These are phyloP conservation scores for Xylariaceae sp. DNA, from an alignment of 2,329 filamentous ascomycete genomes.

Conservation along the genomic window DNA sequence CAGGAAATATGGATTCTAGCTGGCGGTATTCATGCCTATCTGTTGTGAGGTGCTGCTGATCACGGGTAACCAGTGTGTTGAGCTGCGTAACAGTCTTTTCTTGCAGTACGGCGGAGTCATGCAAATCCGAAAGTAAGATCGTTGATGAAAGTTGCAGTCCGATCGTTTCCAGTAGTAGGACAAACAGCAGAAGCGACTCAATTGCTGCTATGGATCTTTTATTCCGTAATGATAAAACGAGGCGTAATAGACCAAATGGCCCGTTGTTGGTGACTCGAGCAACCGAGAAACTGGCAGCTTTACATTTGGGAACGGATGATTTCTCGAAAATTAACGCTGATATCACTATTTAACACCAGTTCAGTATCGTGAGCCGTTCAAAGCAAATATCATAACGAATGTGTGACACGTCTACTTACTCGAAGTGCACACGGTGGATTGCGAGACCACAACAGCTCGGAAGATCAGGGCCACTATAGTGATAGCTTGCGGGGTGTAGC, in stretches of 20 bases:
- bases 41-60: background rate
- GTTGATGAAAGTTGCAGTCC: background rate
- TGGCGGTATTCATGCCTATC: background rate
- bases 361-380: too few relatives aligned
- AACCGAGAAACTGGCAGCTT: background rate
- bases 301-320: background rate
- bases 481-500: background rate
- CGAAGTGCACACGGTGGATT: background rate
- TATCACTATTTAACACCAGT: background rate
- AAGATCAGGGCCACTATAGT: background rate
- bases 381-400: background rate
- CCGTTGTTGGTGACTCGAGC: background rate
- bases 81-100: background rate
- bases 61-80: background rate
- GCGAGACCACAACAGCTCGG: background rate
- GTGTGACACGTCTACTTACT: background rate
- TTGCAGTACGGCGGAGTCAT: background rate
- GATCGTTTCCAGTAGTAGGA: background rate
- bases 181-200: background rate
- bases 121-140: background rate
- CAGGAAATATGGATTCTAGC: background rate
- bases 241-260: background rate
- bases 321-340: background rate
- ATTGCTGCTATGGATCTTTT: background rate
- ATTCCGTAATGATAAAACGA: background rate